Evolutionary conservation across 164 flowering plant genomes (phyloP).

Genomic region (Nelumbo lutea): DNA sequence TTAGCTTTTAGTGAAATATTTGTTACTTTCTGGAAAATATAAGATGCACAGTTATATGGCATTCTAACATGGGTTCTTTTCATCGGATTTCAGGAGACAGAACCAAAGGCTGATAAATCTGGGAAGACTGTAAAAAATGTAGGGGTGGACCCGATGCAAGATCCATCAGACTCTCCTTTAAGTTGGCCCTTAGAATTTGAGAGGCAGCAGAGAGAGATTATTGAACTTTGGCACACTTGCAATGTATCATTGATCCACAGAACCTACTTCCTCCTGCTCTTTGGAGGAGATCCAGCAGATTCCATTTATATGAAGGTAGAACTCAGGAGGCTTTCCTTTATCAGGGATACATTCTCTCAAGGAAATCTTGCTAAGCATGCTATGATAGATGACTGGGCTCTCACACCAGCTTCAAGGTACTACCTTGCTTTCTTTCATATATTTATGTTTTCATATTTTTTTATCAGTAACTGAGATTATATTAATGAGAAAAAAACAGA

Average conservation of each 20-base stretch:
- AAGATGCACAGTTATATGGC: too few relatives aligned
- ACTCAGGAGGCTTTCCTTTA: constrained; percentile 64
- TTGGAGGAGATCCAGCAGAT: constrained; percentile 81
- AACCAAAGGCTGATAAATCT: constrained; percentile 14
- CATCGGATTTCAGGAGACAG: constrained; percentile 28
- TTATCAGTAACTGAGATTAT: background rate
- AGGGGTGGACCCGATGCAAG: constrained; percentile 57
- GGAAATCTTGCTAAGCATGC: constrained; percentile 19
- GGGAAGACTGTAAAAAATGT: constrained; percentile 41
- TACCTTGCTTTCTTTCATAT: background rate
- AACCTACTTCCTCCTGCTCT: constrained; percentile 75
- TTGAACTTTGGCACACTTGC: constrained; percentile 79
- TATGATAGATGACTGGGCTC: constrained; percentile 21
- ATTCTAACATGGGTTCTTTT: background rate
- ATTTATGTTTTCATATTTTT: background rate
- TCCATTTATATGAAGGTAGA: constrained; percentile 86
- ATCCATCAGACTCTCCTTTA: constrained; percentile 23
- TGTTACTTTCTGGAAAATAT: background rate
- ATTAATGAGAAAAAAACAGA: background rate
- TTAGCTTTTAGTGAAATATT: background rate
- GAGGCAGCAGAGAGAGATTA: constrained; percentile 53
- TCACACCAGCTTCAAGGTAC: constrained; percentile 62
- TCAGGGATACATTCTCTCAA: constrained; percentile 43
- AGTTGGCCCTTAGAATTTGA: constrained; percentile 48
- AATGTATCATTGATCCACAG: constrained; percentile 75